phyloP scores from a whole-genome alignment of 805 yeast species.

The Spathaspora passalidarum region DNA sequence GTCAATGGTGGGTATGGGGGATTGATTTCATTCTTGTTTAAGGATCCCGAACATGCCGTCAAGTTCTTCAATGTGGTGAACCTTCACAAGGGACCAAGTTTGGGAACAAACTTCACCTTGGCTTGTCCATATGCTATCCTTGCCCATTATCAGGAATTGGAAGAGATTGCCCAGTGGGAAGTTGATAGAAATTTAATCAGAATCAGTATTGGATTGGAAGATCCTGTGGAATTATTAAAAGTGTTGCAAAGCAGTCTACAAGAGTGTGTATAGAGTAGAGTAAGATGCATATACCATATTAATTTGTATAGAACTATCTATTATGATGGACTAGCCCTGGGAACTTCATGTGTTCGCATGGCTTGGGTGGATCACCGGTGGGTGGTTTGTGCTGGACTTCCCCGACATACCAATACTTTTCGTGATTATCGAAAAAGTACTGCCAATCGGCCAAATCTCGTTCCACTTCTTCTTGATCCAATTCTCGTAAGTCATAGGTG shows the following conservation, averaged over 20 bases:
- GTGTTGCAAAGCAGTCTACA: constrained; percentile 54
- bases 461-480: constrained; percentile 41
- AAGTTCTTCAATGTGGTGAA: constrained; percentile 69
- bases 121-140: constrained; percentile 88
- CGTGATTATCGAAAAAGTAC: constrained; percentile 41
- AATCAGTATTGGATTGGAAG: constrained; percentile 84
- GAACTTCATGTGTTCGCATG: constrained; percentile 37
- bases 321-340: constrained; percentile 13
- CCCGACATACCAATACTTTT: constrained; percentile 64
- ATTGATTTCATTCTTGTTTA: constrained; percentile 69
- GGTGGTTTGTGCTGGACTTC: constrained; percentile 44
- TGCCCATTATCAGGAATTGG: constrained; percentile 81
- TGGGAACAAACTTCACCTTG: constrained; percentile 86
- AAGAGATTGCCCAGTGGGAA: constrained; percentile 77
- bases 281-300: background rate
- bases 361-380: constrained; percentile 49
- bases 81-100: constrained; percentile 83
- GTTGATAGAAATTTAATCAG: constrained; percentile 76
- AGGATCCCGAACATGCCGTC: constrained; percentile 59
- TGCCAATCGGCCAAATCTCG: constrained; percentile 52
- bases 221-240: constrained; percentile 50
- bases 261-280: constrained; percentile 1
- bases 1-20: constrained; percentile 87
- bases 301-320: background rate
- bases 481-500: constrained; percentile 65